Percentiles rank a stretch among this genome's conserved stretches.
These are phyloP conservation scores for Arabidopsis arenosa DNA, from an alignment of 345 rosid genomes.

Conservation along the genomic window DNA sequence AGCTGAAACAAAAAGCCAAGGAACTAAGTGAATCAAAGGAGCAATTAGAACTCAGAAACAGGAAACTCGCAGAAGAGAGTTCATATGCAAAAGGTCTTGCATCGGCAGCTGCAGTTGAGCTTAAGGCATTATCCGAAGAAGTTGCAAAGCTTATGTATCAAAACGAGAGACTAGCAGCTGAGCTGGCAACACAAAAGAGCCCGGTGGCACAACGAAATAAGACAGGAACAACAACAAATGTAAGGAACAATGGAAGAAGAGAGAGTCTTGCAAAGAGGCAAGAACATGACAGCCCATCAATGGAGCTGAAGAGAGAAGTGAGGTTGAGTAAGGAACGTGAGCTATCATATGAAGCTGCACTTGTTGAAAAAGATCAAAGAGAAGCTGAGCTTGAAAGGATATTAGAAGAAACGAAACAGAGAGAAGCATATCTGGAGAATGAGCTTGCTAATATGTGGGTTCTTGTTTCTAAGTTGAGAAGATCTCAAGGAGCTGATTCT, in stretches of 20 bases:
- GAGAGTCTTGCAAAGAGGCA: conserved; percentile 55
- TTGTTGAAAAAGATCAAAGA: conserved; percentile 75
- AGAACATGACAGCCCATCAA: conserved; percentile 63
- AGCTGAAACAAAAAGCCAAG: conserved; percentile 66
- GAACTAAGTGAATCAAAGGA: conserved; percentile 69
- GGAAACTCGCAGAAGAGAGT: conserved; percentile 90
- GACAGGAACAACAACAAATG: conserved; percentile 52
- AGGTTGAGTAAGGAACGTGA: conserved; percentile 83
- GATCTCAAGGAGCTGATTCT: conserved; percentile 59
- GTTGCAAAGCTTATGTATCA: conserved; percentile 95
- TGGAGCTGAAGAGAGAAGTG: conserved; percentile 84
- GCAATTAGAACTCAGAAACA: conserved; percentile 74
- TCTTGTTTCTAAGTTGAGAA: conserved; percentile 88
- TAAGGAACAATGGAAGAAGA: conserved; percentile 74
- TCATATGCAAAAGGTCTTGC: conserved; percentile 98
- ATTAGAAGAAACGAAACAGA: conserved; percentile 90
- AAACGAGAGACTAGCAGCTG: conserved; percentile 77
- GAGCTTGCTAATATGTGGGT: conserved; percentile 99
- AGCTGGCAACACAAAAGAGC: conserved; percentile 69
- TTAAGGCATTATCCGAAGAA: conserved; percentile 96
- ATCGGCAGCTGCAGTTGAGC: conserved; percentile 99
- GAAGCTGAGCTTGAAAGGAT: conserved; percentile 80
- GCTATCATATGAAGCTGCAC: conserved; percentile 78
- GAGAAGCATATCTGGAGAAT: conserved; percentile 95
- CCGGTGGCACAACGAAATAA: conserved; percentile 56